Base-by-base conservation (phyloP, 495 filamentous ascomycete species). In the Neurospora sp. region DNA sequence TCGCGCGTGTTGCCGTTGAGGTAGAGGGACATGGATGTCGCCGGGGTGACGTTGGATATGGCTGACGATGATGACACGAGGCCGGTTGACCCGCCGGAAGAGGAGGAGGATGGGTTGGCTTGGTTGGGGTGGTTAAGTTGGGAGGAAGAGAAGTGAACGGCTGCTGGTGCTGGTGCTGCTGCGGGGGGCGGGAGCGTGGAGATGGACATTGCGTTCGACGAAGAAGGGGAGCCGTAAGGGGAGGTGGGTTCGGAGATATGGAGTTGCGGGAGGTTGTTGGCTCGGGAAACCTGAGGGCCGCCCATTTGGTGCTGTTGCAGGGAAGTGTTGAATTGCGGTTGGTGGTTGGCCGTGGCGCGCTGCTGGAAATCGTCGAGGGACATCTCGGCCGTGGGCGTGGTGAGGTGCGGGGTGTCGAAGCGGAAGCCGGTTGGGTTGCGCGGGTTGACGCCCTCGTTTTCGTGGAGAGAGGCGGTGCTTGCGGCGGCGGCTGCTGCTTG, bases 341-440 rank as follows among this genome's bases (percentile, higher is more conserved):
- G 53, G 53, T 61, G 53, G 27, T 61, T 61, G 27, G 0, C 14
- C 0, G 53, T 61, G 27, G 68, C 27, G 9, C 73, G 72, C 9
- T 41, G 31, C 39, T 83, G 83, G 40, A 77, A 69, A 3, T 84
- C 84, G 5, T 75, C 73, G 0, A 83, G 74, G 31, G 75, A 78
- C 44, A 85, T 69, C 41, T 84, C 82, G 2, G 78, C 80, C 1
- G 82, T 82, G 5, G 83, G 80, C 0, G 78, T 82, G 22, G 77
- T 69, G n/a, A 82, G 71, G 68, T 80, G 81, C 10, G 81, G 80
- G 0, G 81, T 78, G 20, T 79, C 74, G 20, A 72, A 11, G 16
- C 20, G 48, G 39, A 61, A 61, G 14, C 53, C 53, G 12, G 53
- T 61, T 61, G 53, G 53, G 53, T 61, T 61, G 27, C 53, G 53